Percentiles rank a stretch among this genome's conserved stretches.
phyloP scores from a whole-genome alignment of 2,329 filamentous ascomycete genomes.

The Arthroderma sp. region DNA sequence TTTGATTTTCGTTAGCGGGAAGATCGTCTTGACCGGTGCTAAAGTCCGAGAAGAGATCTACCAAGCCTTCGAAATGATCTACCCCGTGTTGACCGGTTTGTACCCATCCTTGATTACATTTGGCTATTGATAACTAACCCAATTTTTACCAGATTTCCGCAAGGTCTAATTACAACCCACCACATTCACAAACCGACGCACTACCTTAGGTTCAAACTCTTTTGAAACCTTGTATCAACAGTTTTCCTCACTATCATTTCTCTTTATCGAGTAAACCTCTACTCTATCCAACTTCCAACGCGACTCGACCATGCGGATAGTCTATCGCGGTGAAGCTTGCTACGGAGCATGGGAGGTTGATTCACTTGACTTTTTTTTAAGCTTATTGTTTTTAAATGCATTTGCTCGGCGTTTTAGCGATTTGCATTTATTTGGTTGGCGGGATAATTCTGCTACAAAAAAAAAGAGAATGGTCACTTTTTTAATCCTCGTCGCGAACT shows the following conservation, averaged over 20 bases:
- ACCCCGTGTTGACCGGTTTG: slow-evolving; percentile 79
- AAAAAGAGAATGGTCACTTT: not conserved
- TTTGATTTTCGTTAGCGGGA: slow-evolving; percentile 93
- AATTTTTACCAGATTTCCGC: slow-evolving; percentile 43
- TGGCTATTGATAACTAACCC: slow-evolving; percentile 11
- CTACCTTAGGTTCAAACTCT: slow-evolving; percentile 1
- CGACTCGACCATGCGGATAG: no score
- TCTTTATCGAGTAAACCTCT: slow-evolving; percentile 1
- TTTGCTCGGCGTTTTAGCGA: slow-evolving; percentile 34
- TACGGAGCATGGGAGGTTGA: not conserved
- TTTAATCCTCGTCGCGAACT: not conserved
- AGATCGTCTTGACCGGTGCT: slow-evolving; percentile 94
- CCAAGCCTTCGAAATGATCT: slow-evolving; percentile 93
- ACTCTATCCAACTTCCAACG: no score
- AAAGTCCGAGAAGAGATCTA: slow-evolving; percentile 98
- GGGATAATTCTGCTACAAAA: not conserved
- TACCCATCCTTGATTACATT: slow-evolving; percentile 8
- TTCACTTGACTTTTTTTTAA: slow-evolving; percentile 15
- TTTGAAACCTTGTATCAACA: slow-evolving; percentile 18
- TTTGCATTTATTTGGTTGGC: slow-evolving; percentile 12
- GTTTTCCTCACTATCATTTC: slow-evolving; percentile 8
- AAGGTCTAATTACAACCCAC: slow-evolving; percentile 37
- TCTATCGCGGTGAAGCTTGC: no score
- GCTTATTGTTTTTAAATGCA: slow-evolving; percentile 23
- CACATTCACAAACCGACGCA: not conserved